phyloP scores from a whole-genome alignment of 768 basidiomycete genomes.

The Pisolithus sp. region DNA sequence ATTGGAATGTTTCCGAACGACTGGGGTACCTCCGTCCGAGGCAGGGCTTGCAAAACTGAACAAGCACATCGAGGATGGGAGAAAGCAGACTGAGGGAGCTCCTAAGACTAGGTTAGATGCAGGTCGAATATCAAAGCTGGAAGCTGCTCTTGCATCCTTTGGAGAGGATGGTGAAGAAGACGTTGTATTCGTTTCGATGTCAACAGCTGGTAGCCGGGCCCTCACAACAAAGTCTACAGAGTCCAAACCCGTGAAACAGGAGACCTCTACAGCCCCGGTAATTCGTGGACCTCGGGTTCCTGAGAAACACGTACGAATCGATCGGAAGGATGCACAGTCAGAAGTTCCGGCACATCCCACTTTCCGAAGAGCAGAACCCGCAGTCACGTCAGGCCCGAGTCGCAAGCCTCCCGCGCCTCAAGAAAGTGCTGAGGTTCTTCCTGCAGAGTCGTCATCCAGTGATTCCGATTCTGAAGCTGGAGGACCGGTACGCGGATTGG shows the following conservation, averaged over 20 bases:
- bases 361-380: conserved; percentile 33
- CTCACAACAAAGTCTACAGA: conserved; percentile 5
- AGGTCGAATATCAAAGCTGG: conserved; percentile 56
- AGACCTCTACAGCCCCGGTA: conserved; percentile 10
- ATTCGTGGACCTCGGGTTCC: conserved; percentile 14
- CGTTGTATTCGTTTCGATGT: conserved; percentile 46
- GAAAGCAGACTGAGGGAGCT: conserved; percentile 39
- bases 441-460: conserved; percentile 38
- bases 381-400: conserved; percentile 27
- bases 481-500: conserved; percentile 39
- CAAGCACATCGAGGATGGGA: conserved; percentile 56
- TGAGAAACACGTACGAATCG: conserved; percentile 12
- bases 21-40: conserved; percentile 47
- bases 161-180: conserved; percentile 59
- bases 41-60: conserved; percentile 59
- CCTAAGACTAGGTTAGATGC: conserved; percentile 47
- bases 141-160: conserved; percentile 60
- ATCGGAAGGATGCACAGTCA: conserved; percentile 24
- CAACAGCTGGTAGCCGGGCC: conserved; percentile 11
- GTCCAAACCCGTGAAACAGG: conserved; percentile 4
- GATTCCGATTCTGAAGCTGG: conserved; percentile 46
- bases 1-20: conserved; percentile 68
- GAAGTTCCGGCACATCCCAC: conserved; percentile 36
- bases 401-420: conserved; percentile 18
- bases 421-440: conserved; percentile 2